Evolutionary conservation across 306 rosid genomes (phyloP), one percentile per base, ranked within the genome.

Genomic region (Lupinus albus): DNA sequence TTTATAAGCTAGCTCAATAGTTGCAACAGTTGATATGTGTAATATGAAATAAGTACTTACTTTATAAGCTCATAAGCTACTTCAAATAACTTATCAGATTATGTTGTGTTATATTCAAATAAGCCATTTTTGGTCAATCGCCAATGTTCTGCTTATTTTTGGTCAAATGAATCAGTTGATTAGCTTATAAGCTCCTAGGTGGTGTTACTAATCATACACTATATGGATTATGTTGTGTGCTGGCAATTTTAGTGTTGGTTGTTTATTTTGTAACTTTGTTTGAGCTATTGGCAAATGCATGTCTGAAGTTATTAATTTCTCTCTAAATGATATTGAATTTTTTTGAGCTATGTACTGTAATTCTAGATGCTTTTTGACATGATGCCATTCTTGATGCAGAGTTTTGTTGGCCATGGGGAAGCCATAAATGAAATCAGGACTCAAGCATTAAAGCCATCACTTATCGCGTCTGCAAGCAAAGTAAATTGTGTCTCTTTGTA

Each of bases 381-480:
- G 36, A 42, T 48, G 21, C 35, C 35, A 30, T 49, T 58, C 59
- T 60, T 45, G 58, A 4, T 68, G 74, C 87, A 93, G 99, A 88
- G 95, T 79, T 90, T 93, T 76, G 86, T 93, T 52, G 99, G 97
- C 77, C 99, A 93, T 76, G 99, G 99, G 17, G 96, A 88, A 66
- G 85, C 97, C 33, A 81, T 93, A 82, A 93, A 93, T 67, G 99
- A 93, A 80, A 81, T 93, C 78, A 88, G 96, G 79, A 90, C 99
- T 68, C 99, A 93, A 68, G 65, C 91, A 14, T 65, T 90, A 72
- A 86, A 78, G 78, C 89, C 99, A 55, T 72, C 96, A 53, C 97
- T 93, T 61, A 82, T 90, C 30, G 80, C 90, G 64, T 88, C 99
- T 33, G 97, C 97, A 28, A 93, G 99, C 88, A 93, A 90, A 76